Evolutionary conservation across 257 asterid genomes (phyloP).

Genomic region (Jasminum sambac): DNA sequence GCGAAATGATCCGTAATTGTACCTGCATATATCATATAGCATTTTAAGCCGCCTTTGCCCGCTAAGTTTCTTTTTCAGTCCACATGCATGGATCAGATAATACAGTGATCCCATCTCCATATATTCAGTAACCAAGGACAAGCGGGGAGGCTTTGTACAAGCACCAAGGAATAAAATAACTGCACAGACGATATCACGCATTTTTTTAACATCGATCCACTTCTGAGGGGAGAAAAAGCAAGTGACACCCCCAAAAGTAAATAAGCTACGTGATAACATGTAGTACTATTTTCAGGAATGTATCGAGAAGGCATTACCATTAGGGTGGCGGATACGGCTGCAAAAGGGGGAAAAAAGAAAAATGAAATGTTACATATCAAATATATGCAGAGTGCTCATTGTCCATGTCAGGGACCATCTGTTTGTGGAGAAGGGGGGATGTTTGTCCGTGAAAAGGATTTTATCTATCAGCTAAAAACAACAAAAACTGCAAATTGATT

Average conservation of each 20-base stretch:
- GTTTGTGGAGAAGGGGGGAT: not conserved
- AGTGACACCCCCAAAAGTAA: not conserved
- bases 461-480: constrained; percentile 1
- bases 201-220: constrained; percentile 14
- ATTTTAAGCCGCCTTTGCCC: constrained; percentile 84
- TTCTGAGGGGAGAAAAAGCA: constrained; percentile 15
- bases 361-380: constrained; percentile 34
- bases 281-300: constrained; percentile 4
- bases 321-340: constrained; percentile 97
- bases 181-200: constrained; percentile 34
- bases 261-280: not conserved
- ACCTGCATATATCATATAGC: constrained; percentile 94
- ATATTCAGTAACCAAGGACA: constrained; percentile 81
- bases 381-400: constrained; percentile 18
- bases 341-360: too few relatives aligned
- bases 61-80: constrained; percentile 84
- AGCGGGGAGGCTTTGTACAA: constrained; percentile 84
- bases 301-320: constrained; percentile 57
- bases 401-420: not conserved
- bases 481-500: constrained; percentile 21
- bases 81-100: constrained; percentile 79
- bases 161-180: constrained; percentile 93
- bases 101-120: constrained; percentile 96
- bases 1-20: constrained; percentile 13
- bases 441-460: not conserved